Evolutionary conservation across 2,329 filamentous ascomycete species (phyloP), one percentile per base, ranked within the genome.

Genomic region (Paecilomyces sp.): DNA sequence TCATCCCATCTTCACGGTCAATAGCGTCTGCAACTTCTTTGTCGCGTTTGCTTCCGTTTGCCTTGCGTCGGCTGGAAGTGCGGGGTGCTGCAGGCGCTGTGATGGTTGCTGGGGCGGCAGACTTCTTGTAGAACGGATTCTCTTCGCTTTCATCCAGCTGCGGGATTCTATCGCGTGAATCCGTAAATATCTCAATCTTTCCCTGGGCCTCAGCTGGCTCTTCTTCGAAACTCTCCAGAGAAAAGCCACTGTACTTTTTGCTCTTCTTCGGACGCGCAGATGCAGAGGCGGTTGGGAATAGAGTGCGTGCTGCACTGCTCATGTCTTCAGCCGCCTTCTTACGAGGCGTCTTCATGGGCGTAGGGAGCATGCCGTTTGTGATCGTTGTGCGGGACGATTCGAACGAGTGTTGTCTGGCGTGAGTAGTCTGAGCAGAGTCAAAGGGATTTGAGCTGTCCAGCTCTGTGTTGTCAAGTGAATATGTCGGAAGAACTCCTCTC

Each of bases 91-190:
- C 61, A 56, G 72, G 66, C 12, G 60, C 60, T 56, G 62, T 54
- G 22, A 22, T 22, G 50, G 65, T 56, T 15, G 62, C 58, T 41
- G 64, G 68, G 66, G 74, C 71, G 58, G 69, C 66, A 56, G 70
- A 64, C 62, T 76, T 76, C 13, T 74, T 77, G 55, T 80, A 66
- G 65, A 87, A 87, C 0, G 83, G 83, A 64, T 87, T 87, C 58
- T 81, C 79, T 54, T 79, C 75, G 34, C 74, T 77, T 3, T 77
- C 68, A 62, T 83, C 82, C 2, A 80, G 60, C 56, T 81, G 77
- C 13, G 85, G 85, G 33, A 87, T 75, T 54, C 83, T 81, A 67
- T 87, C 85, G 64, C 85, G 82, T 28, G 82, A 82, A 65, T 88
- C 85, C n/a, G 84, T 86, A 72, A 80, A 87, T 62, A 88, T 84